phyloP scores from a whole-genome alignment of 306 rosid species.

The Cucumis sativus region DNA sequence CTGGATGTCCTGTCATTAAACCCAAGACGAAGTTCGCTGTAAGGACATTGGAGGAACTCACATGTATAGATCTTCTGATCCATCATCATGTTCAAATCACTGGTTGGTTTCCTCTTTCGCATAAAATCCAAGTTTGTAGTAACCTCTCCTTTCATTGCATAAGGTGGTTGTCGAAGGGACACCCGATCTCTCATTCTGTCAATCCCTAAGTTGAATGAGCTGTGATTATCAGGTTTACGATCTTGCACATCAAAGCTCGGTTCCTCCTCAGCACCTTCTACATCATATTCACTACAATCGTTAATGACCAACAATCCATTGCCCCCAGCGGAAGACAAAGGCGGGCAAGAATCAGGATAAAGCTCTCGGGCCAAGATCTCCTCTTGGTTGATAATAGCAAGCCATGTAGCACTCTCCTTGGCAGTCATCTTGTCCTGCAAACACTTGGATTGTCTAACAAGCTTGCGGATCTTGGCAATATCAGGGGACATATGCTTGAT shows the following conservation, averaged over 20 bases:
- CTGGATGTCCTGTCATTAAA: conserved; percentile 45
- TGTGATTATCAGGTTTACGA: conserved; percentile 35
- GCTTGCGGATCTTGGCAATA: conserved; percentile 74
- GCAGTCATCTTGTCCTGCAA: conserved; percentile 93
- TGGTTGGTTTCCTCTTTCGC: conserved; percentile 47
- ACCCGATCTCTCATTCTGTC: conserved; percentile 33
- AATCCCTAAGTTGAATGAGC: conserved; percentile 36
- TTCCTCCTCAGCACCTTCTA: conserved; percentile 60
- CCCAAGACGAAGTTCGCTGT: conserved; percentile 33
- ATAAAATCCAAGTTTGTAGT: conserved; percentile 40
- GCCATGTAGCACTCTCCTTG: conserved; percentile 85
- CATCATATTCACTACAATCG: conserved; percentile 62
- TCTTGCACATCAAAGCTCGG: conserved; percentile 43
- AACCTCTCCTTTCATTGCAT: conserved; percentile 39
- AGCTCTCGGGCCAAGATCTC: conserved; percentile 56
- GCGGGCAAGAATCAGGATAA: conserved; percentile 47
- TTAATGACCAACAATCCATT: conserved; percentile 45
- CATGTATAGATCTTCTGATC: conserved; percentile 47
- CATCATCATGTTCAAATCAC: conserved; percentile 28
- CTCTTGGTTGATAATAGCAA: conserved; percentile 72
- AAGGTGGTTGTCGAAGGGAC: conserved; percentile 30
- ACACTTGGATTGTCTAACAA: conserved; percentile 75
- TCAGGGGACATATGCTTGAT: conserved; percentile 91
- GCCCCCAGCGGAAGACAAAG: conserved; percentile 36
- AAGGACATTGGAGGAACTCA: conserved; percentile 46